phyloP scores from a whole-genome alignment of 768 basidiomycete genomes.

The Pisolithus orientalis region DNA sequence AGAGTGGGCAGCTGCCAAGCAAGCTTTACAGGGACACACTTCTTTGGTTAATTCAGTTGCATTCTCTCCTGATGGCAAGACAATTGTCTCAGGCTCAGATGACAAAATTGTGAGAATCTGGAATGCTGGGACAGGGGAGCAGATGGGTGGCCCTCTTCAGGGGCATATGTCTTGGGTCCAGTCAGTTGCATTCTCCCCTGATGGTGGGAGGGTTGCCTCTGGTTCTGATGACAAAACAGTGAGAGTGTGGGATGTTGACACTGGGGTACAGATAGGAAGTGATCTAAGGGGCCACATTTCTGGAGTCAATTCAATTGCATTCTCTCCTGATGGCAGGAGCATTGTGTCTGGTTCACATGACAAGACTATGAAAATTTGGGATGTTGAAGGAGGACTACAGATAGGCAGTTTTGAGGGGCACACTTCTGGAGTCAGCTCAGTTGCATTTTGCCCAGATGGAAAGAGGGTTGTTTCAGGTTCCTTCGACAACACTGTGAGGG shows the following conservation, averaged over 20 bases:
- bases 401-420: not conserved
- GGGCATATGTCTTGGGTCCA: not conserved
- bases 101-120: too few species aligned
- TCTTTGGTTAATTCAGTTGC: not conserved
- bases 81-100: not conserved
- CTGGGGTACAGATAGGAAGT: not conserved
- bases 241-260: not conserved
- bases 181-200: too few species aligned
- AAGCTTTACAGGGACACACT: not conserved
- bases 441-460: not conserved
- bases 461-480: not conserved
- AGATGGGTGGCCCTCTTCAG: not conserved
- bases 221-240: slow-evolving; percentile 1
- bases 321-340: slow-evolving; percentile 2
- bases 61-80: not conserved
- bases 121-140: not conserved
- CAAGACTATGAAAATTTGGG: not conserved
- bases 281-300: not conserved
- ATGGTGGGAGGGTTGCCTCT: not conserved
- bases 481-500: not conserved
- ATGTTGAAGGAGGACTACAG: not conserved
- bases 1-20: not conserved
- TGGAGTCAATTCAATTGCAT: not conserved
- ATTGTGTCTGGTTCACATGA: not conserved
- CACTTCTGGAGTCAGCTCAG: not conserved